A percentile compares a stretch with the other conserved stretches of the same genome.
These are phyloP conservation scores for Saussurea involucrata DNA, from an alignment of 129 eudicot species.

Conservation along the genomic window DNA sequence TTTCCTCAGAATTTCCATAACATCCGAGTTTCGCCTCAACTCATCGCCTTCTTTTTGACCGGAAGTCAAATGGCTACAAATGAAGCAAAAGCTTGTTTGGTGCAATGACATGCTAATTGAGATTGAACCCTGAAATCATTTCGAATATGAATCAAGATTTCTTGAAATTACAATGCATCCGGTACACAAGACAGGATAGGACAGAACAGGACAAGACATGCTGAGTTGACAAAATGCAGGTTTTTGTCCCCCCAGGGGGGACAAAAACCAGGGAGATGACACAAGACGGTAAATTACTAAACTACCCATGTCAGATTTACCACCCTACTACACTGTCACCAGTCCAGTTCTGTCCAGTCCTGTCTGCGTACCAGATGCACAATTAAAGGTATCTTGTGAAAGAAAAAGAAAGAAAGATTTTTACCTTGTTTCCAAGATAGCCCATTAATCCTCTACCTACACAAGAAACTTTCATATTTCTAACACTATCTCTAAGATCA, in stretches of 20 bases:
- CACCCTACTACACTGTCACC: neutral
- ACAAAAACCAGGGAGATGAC: too few relatives aligned
- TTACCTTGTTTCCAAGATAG: slow-evolving; percentile 96
- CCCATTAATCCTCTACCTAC: slow-evolving; percentile 99
- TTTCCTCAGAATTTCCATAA: slow-evolving; percentile 82
- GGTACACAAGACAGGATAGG: neutral
- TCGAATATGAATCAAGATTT: neutral
- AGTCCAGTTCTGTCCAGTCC: neutral
- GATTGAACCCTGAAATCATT: slow-evolving; percentile 65
- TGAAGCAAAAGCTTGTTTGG: slow-evolving; percentile 96
- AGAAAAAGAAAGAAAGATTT: neutral
- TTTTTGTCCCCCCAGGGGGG: too few relatives aligned
- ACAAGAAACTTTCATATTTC: slow-evolving; percentile 85
- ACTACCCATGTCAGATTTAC: neutral
- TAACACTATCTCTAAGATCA: slow-evolving; percentile 77
- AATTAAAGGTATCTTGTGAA: neutral
- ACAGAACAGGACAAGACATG: neutral
- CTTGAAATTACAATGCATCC: neutral
- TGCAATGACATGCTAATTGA: slow-evolving; percentile 93
- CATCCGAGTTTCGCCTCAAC: slow-evolving; percentile 79
- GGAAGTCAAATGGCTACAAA: slow-evolving; percentile 91
- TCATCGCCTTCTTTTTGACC: slow-evolving; percentile 96
- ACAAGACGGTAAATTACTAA: too few relatives aligned
- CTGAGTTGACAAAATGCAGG: too few relatives aligned
- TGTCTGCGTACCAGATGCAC: neutral